A percentile compares a stretch with the other conserved stretches of the same genome.
Evolutionary conservation across 2,329 filamentous ascomycete genomes (phyloP).

Genomic region (Sporothrix luriei): DNA sequence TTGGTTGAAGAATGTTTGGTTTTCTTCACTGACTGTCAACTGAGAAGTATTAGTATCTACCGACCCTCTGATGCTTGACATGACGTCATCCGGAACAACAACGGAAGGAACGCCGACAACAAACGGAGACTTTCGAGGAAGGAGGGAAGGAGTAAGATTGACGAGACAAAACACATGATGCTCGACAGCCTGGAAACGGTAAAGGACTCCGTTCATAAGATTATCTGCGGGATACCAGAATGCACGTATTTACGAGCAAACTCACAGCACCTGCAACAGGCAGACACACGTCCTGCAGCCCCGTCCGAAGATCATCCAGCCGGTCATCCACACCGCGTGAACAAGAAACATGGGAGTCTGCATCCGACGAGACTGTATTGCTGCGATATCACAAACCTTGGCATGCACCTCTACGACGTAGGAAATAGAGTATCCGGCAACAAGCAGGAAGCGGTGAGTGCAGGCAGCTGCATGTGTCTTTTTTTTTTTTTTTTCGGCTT

Average conservation of each 20-base stretch:
- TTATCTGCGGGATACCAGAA: not conserved
- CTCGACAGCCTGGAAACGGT: not conserved
- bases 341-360: not conserved
- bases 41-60: not conserved
- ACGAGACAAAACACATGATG: not conserved
- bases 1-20: not conserved
- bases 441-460: constrained; percentile 14
- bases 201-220: not conserved
- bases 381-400: not conserved
- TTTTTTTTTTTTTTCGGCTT: not conserved
- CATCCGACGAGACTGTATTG: not conserved
- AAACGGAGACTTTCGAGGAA: too few species aligned
- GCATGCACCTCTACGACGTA: not conserved
- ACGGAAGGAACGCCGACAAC: not conserved
- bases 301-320: constrained; percentile 21
- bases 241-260: constrained; percentile 12
- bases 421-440: constrained; percentile 6
- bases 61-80: not conserved
- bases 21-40: not conserved
- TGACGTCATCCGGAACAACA: not conserved
- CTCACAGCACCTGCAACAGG: not conserved
- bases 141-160: not conserved
- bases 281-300: not conserved
- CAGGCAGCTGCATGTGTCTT: constrained; percentile 10
- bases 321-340: not conserved